Percentiles rank a stretch among this genome's conserved stretches.
phyloP scores from a whole-genome alignment of 2,329 filamentous ascomycete genomes.

The Fusarium phyllophilum region DNA sequence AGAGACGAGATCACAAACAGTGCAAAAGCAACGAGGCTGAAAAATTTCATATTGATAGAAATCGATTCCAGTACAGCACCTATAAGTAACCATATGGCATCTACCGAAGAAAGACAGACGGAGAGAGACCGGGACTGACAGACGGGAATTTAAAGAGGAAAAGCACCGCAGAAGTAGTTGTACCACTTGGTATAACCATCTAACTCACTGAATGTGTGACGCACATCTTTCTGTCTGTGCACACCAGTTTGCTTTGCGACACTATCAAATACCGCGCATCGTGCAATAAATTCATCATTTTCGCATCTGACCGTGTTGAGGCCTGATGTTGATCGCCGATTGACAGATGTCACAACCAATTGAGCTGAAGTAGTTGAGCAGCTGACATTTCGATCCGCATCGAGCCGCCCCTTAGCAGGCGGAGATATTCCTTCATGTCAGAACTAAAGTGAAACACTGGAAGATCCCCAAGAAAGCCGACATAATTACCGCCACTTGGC shows the following conservation, averaged over 20 bases:
- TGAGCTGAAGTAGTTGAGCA: conserved; percentile 2
- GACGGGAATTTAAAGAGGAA: neutral
- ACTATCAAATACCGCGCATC: neutral
- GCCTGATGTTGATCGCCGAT: neutral
- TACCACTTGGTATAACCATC: neutral
- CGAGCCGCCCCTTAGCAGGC: neutral
- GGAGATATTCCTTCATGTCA: neutral
- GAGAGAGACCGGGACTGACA: neutral
- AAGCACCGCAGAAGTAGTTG: neutral
- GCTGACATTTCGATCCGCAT: neutral
- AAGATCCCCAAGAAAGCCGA: neutral
- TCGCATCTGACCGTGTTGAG: neutral
- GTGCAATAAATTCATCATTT: neutral
- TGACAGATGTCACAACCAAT: conserved; percentile 13
- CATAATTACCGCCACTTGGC: neutral
- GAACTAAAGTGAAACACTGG: conserved; percentile 3
- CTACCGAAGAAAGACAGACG: neutral
- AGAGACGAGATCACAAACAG: neutral
- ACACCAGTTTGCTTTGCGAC: neutral
- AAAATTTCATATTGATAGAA: conserved; percentile 12
- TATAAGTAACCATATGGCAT: neutral
- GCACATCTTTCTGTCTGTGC: neutral
- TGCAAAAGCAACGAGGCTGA: neutral
- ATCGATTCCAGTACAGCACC: neutral
- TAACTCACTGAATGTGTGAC: neutral